These are phyloP conservation scores for Mycena filopes DNA, from an alignment of 768 basidiomycete species.

Conservation along the genomic window DNA sequence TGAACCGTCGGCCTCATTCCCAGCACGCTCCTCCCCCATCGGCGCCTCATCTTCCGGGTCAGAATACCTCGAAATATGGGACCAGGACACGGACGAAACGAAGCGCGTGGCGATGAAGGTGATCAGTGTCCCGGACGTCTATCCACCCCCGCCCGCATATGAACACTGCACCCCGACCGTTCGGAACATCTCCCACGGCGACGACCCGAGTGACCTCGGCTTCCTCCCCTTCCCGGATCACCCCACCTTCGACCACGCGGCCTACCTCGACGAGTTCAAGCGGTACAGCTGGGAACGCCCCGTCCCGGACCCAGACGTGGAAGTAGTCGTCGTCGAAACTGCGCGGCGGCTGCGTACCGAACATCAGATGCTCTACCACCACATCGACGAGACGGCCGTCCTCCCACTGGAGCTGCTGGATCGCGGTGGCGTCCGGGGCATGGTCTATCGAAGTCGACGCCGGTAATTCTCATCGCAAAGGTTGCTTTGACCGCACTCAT, in stretches of 20 bases:
- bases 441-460: constrained; percentile 37
- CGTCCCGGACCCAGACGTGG: constrained; percentile 52
- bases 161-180: too few relatives aligned
- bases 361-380: constrained; percentile 49
- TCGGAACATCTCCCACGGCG: constrained; percentile 61
- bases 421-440: constrained; percentile 36
- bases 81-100: constrained; percentile 27
- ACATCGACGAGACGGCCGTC: constrained; percentile 60
- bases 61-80: constrained; percentile 19
- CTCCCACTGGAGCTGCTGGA: constrained; percentile 54
- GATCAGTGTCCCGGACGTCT: too few relatives aligned
- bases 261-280: too few relatives aligned
- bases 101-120: too few relatives aligned
- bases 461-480: constrained; percentile 32
- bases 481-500: too few relatives aligned
- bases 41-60: too few relatives aligned
- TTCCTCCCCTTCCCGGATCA: constrained; percentile 79
- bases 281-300: constrained; percentile 60
- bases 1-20: too few relatives aligned
- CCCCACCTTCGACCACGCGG: constrained; percentile 54
- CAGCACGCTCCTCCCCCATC: too few relatives aligned
- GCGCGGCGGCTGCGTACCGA: too few relatives aligned
- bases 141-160: constrained; percentile 53
- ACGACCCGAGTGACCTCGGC: constrained; percentile 65
- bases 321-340: constrained; percentile 62